Evolutionary conservation across 2,329 filamentous ascomycete species (phyloP).

Genomic region (Trichoderma aggressivum): DNA sequence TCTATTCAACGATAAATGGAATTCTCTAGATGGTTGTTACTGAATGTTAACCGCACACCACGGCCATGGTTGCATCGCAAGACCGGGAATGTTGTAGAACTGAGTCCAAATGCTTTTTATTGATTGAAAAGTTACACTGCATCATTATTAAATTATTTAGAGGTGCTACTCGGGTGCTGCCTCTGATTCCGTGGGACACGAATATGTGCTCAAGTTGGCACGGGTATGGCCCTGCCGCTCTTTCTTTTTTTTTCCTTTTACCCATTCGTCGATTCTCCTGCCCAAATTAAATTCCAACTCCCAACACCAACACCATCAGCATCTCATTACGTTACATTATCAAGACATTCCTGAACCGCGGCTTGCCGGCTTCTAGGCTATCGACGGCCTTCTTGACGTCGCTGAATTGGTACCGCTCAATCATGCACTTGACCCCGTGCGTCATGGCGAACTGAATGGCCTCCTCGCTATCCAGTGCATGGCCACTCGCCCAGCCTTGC

Average conservation of each 20-base stretch:
- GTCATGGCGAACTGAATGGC: conserved; percentile 62
- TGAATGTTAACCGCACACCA: background rate
- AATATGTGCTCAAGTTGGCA: background rate
- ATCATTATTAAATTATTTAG: background rate
- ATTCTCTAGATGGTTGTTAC: background rate
- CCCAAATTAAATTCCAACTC: background rate
- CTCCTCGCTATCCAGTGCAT: conserved; percentile 61
- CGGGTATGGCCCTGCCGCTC: background rate
- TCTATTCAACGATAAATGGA: background rate
- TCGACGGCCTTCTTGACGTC: conserved; percentile 47
- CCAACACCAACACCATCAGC: background rate
- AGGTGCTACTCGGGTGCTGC: background rate
- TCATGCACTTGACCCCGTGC: conserved; percentile 61
- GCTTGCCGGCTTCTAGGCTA: conserved; percentile 39
- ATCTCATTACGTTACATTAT: conserved; percentile 37
- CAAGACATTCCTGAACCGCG: conserved; percentile 45
- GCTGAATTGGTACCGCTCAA: conserved; percentile 61
- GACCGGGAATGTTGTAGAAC: background rate
- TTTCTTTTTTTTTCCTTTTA: background rate
- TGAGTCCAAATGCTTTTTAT: background rate
- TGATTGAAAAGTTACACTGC: background rate
- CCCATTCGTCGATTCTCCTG: background rate
- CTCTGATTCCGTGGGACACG: background rate
- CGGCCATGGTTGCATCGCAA: background rate
- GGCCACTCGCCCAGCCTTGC: conserved; percentile 60